These are phyloP conservation scores for Trametes sp. DNA, from an alignment of 1,284 basidiomycete genomes.

Conservation along the genomic window DNA sequence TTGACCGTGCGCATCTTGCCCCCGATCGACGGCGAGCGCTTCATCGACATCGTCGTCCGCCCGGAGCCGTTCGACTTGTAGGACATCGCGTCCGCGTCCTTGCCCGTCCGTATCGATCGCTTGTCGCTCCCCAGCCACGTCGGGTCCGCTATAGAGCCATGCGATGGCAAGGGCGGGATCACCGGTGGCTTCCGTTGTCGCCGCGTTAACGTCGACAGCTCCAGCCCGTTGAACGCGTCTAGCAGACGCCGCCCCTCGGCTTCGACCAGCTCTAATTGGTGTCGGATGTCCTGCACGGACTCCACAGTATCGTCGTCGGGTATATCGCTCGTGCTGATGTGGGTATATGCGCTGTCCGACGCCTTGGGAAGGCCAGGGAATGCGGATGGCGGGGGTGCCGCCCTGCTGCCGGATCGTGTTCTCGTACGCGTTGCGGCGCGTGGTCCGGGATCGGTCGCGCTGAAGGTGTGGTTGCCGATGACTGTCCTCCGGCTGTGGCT, in stretches of 20 bases:
- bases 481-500: slow-evolving; percentile 26
- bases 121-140: slow-evolving; percentile 27
- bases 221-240: slow-evolving; percentile 79
- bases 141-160: slow-evolving; percentile 26
- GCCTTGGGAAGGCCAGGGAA: slow-evolving; percentile 50
- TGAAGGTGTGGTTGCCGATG: slow-evolving; percentile 29
- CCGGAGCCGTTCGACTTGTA: slow-evolving; percentile 59
- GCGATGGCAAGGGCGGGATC: slow-evolving; percentile 32
- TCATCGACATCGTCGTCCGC: slow-evolving; percentile 51
- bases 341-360: slow-evolving; percentile 40
- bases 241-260: slow-evolving; percentile 70
- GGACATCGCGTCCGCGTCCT: slow-evolving; percentile 55
- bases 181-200: slow-evolving; percentile 49
- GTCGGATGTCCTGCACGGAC: slow-evolving; percentile 65
- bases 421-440: slow-evolving; percentile 45
- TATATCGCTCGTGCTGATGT: slow-evolving; percentile 48
- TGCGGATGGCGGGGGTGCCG: slow-evolving; percentile 60
- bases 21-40: slow-evolving; percentile 42
- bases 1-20: slow-evolving; percentile 47
- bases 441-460: slow-evolving; percentile 28
- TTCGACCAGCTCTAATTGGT: slow-evolving; percentile 71
- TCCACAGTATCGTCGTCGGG: slow-evolving; percentile 62
- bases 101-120: slow-evolving; percentile 33
- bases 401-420: slow-evolving; percentile 48
- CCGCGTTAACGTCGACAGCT: slow-evolving; percentile 70